Base-by-base conservation (phyloP, 805 yeast genomes). In the Lachancea thermotolerans region DNA sequence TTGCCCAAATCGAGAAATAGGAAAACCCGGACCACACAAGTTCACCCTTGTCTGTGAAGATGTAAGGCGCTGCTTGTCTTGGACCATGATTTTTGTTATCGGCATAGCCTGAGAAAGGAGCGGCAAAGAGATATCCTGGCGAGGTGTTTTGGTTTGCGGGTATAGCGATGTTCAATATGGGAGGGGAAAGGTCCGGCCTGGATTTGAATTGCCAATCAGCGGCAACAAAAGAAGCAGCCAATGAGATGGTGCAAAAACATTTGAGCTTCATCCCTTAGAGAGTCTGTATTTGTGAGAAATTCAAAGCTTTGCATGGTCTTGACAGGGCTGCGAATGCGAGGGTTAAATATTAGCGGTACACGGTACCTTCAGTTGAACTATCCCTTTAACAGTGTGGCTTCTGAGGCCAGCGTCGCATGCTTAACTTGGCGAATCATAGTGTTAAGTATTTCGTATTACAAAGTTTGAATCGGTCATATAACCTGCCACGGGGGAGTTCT, bases 21-120 rank as follows among this genome's bases (percentile, higher is more conserved):
- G 59, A 47, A 49, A 58, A 66, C 2, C 71, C 68, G 2, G 68
- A 63, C 71, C 71, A 68, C 12, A 67, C 65, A 18, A 68, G 53
- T 18, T 66, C 70, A 10, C 70, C 71, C n/a, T 55, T 40, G 28
- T 57, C 59, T 25, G 58, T 57, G 46, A 56, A 68, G 27, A 68
- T 66, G 45, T 68, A 66, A 10, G 68, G 64, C 33, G 67, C 69
- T 12, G 66, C 60, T 43, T 66, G 70, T 25, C 65, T 51, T 3
- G 62, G 64, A 8, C 65, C 59, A 16, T 41, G 48, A 15, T 41
- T 39, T 14, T 45, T 45, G 16, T 40, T 27, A 14, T 58, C 58
- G 14, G 12, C 37, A 44, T 1, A 58, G 59, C 18, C 58, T 52
- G 33, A 30, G 33, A 47, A 60, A 66, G 11, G 69, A 9, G 69